phyloP scores from a whole-genome alignment of 2,329 filamentous ascomycete species.

The Emmonsiellopsis sp. region DNA sequence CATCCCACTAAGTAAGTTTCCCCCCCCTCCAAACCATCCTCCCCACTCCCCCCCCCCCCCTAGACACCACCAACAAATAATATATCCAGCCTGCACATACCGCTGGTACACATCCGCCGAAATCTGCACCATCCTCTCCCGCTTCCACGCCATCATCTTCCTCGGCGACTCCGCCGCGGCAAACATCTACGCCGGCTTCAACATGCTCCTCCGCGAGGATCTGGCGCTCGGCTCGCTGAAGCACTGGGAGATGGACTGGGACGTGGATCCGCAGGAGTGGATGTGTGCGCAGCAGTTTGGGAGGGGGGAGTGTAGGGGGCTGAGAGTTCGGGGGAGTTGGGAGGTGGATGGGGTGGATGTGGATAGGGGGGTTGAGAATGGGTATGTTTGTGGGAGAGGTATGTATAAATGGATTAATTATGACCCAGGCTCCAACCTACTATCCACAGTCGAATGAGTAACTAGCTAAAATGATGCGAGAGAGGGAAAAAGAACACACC shows the following conservation, averaged over 20 bases:
- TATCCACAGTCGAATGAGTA: no score
- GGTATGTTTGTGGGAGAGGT: constrained; percentile 16
- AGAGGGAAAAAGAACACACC: no score
- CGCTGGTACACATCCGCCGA: constrained; percentile 34
- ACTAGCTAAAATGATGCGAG: no score
- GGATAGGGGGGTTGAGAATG: constrained; percentile 6
- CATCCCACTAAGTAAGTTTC: constrained; percentile 24
- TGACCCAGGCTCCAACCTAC: no score
- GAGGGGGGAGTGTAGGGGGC: constrained; percentile 21
- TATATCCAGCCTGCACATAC: constrained; percentile 30
- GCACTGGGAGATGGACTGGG: constrained; percentile 30
- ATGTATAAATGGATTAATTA: constrained; percentile 4
- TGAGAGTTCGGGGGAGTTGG: constrained; percentile 19
- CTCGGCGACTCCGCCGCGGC: constrained; percentile 33
- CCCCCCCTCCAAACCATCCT: background rate
- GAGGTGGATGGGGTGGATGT: constrained; percentile 13
- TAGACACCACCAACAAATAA: background rate
- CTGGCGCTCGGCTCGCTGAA: constrained; percentile 31
- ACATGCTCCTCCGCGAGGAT: constrained; percentile 36
- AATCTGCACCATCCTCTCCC: constrained; percentile 37
- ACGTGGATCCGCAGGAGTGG: constrained; percentile 17
- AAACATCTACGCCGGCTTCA: constrained; percentile 37
- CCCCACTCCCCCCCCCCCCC: background rate
- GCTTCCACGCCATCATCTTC: constrained; percentile 35
- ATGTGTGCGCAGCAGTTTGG: constrained; percentile 35